Conservation (phyloP, 805 yeast species). For the Yarrowia sp. region DNA sequence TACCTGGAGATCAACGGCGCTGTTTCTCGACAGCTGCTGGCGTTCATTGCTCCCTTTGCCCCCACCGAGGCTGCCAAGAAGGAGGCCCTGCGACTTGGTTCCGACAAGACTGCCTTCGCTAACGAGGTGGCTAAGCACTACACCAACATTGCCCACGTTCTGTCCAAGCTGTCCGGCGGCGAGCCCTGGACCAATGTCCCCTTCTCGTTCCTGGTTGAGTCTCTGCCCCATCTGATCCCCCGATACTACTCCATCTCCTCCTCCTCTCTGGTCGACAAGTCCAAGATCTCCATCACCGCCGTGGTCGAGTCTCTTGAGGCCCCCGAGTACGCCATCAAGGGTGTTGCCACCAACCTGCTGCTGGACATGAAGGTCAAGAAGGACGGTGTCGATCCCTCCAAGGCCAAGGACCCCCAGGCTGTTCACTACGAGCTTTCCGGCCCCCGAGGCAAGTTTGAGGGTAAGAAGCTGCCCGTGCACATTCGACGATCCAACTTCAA, state of each 20-base stretch:
- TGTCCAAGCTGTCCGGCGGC: slow-evolving; percentile 67
- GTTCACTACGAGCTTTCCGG: slow-evolving; percentile 79
- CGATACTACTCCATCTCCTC: slow-evolving; percentile 97
- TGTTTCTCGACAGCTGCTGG: slow-evolving; percentile 85
- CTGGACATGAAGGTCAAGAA: slow-evolving; percentile 70
- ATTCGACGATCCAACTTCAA: slow-evolving; percentile 95
- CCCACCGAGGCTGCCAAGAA: slow-evolving; percentile 67
- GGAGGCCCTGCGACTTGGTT: slow-evolving; percentile 60
- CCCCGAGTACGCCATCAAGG: slow-evolving; percentile 58
- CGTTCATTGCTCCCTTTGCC: slow-evolving; percentile 78
- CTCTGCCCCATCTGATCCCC: slow-evolving; percentile 82
- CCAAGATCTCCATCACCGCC: slow-evolving; percentile 82
- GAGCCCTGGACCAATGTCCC: slow-evolving; percentile 79
- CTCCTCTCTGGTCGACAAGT: slow-evolving; percentile 78
- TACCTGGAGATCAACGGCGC: slow-evolving; percentile 92
- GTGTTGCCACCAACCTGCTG: slow-evolving; percentile 90
- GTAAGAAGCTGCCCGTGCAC: slow-evolving; percentile 81
- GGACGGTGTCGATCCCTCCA: slow-evolving; percentile 54
- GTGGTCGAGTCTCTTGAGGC: slow-evolving; percentile 75
- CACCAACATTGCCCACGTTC: slow-evolving; percentile 77
- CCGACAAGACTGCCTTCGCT: slow-evolving; percentile 74
- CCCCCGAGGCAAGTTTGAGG: slow-evolving; percentile 67
- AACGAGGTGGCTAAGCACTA: slow-evolving; percentile 64
- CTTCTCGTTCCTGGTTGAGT: slow-evolving; percentile 82
- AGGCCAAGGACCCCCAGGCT: slow-evolving; percentile 49